phyloP scores from a whole-genome alignment of 73 alveolate species.

The Paramecium tetraurelia region DNA sequence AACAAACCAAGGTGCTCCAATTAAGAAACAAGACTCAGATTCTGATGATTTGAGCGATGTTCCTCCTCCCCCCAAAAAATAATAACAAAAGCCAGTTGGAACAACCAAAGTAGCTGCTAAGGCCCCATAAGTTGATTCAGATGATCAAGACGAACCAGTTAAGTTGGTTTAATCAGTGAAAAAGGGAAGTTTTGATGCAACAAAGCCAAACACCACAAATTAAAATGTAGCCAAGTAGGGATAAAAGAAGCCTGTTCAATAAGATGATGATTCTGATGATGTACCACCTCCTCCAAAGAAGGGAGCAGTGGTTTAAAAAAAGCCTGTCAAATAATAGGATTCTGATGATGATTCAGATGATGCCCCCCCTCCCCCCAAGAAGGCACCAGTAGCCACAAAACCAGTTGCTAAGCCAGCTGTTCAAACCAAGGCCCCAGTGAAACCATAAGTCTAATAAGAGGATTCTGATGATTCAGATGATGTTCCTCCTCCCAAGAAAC shows the following conservation, averaged over 20 bases:
- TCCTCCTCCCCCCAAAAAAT: not conserved
- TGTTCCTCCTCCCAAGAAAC: constrained; percentile 52
- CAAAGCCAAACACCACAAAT: constrained; percentile 24
- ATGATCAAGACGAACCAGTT: constrained; percentile 6
- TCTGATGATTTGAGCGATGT: not conserved
- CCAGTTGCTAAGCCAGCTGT: not conserved
- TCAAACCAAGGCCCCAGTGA: not conserved
- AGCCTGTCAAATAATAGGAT: constrained; percentile 4
- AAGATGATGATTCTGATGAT: constrained; percentile 10
- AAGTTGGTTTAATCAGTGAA: not conserved
- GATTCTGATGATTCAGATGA: constrained; percentile 48
- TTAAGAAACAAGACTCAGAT: not conserved
- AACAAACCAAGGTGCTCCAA: not conserved
- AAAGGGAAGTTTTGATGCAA: constrained; percentile 1
- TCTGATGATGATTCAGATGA: constrained; percentile 25
- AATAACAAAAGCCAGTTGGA: not conserved
- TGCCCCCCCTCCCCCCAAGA: constrained; percentile 32
- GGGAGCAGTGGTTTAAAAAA: not conserved
- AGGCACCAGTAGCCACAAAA: not conserved
- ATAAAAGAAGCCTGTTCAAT: not conserved
- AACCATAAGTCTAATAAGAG: not conserved
- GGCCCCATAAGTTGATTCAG: constrained; percentile 1
- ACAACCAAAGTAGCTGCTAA: not conserved
- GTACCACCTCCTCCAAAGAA: constrained; percentile 25
- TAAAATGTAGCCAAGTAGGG: not conserved